A percentile compares a stretch with the other conserved stretches of the same genome.
Conservation (phyloP, 257 asterid species). For the Solanum gandarillasii region DNA sequence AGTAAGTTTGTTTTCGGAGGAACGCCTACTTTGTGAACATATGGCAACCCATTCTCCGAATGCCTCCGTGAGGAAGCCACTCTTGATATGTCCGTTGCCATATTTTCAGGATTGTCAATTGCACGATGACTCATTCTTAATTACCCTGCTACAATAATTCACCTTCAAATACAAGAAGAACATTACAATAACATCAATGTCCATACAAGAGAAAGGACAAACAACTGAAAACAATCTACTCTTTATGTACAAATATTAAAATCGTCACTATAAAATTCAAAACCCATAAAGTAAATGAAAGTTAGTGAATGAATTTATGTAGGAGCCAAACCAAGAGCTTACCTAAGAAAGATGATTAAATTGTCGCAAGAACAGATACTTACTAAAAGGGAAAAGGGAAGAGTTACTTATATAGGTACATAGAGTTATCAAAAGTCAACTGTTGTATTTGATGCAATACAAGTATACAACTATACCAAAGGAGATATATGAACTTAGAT, state of each 20-base stretch:
- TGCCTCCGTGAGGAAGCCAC: constrained; percentile 25
- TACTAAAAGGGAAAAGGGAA: not conserved
- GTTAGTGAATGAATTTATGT: not conserved
- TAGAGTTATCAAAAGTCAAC: not conserved
- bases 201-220: not conserved
- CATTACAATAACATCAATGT: not conserved
- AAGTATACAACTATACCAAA: not conserved
- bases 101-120: not conserved
- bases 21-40: constrained; percentile 46
- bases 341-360: not conserved
- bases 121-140: constrained; percentile 15
- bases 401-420: not conserved
- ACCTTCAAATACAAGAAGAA: not conserved
- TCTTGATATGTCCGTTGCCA: constrained; percentile 18
- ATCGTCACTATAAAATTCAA: not conserved
- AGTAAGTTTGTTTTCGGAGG: constrained; percentile 48
- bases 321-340: not conserved
- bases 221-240: not conserved
- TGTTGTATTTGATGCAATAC: not conserved
- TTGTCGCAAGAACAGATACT: not conserved
- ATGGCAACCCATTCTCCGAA: constrained; percentile 6
- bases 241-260: not conserved
- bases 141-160: not conserved
- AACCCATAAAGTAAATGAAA: not conserved
- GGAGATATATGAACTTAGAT: not conserved